These are phyloP conservation scores for Cajanus cajan DNA, from an alignment of 306 rosid genomes.

Conservation along the genomic window DNA sequence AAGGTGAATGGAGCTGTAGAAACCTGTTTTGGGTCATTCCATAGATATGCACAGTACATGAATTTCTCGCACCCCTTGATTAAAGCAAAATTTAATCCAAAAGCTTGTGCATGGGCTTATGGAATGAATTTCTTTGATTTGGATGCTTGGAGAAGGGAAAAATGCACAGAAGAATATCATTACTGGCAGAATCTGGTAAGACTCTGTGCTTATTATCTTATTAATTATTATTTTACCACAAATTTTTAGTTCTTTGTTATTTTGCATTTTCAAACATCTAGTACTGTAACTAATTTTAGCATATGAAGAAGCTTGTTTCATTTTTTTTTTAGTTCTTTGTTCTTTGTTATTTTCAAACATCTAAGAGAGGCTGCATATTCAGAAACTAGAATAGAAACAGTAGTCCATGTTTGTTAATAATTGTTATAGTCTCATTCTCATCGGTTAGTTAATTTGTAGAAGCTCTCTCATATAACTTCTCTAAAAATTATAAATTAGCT, in stretches of 20 bases:
- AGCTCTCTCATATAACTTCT: too few relatives aligned
- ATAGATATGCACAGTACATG: constrained; percentile 85
- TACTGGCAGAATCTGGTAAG: constrained; percentile 89
- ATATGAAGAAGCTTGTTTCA: too few relatives aligned
- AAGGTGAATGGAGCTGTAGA: constrained; percentile 93
- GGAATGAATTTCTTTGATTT: constrained; percentile 92
- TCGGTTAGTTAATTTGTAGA: too few relatives aligned
- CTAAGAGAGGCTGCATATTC: constrained; percentile 16
- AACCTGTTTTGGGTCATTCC: constrained; percentile 87
- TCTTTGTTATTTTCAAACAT: not conserved
- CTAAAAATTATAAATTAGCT: too few relatives aligned
- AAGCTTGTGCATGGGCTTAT: constrained; percentile 90
- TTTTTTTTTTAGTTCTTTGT: too few relatives aligned
- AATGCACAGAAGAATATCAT: constrained; percentile 83
- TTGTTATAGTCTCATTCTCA: constrained; percentile 6
- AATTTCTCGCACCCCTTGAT: constrained; percentile 88
- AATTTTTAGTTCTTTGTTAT: not conserved
- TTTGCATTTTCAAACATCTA: constrained; percentile 5
- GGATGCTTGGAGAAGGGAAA: constrained; percentile 88
- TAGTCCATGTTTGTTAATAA: not conserved
- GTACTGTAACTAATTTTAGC: too few relatives aligned
- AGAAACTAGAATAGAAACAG: constrained; percentile 11
- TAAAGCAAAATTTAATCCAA: constrained; percentile 73
- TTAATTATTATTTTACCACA: not conserved
- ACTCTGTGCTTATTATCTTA: not conserved